Percentiles rank a stretch among this genome's conserved stretches.
phyloP scores from a whole-genome alignment of 805 yeast genomes.

The Ogataea minuta region DNA sequence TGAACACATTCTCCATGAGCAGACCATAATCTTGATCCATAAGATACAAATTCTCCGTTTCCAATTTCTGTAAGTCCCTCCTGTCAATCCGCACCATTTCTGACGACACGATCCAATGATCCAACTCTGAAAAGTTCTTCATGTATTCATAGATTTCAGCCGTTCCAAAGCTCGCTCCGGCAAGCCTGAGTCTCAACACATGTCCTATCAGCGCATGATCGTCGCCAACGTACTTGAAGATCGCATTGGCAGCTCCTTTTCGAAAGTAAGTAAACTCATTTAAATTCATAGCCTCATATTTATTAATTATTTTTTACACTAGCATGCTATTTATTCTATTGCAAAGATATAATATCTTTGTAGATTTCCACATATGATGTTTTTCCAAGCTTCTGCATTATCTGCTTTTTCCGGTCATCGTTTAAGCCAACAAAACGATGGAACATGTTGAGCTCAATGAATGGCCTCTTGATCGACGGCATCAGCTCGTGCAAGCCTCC shows the following conservation, averaged over 20 bases:
- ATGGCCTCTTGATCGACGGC: conserved; percentile 52
- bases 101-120: conserved; percentile 19
- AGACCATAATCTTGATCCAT: conserved; percentile 24
- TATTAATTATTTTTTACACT: background rate
- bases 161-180: conserved; percentile 38
- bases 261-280: conserved; percentile 30
- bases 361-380: conserved; percentile 59
- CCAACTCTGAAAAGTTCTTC: conserved; percentile 12
- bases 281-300: conserved; percentile 1
- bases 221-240: conserved; percentile 41
- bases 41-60: background rate
- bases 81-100: conserved; percentile 11
- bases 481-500: conserved; percentile 36
- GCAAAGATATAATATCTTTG: conserved; percentile 50
- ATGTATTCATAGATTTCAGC: conserved; percentile 42
- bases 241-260: conserved; percentile 49
- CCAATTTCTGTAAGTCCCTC: conserved; percentile 2
- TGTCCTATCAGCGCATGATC: conserved; percentile 34
- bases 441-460: conserved; percentile 62
- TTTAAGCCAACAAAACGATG: conserved; percentile 52
- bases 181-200: conserved; percentile 38
- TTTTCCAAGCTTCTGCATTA: conserved; percentile 58
- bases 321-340: conserved; percentile 18
- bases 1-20: conserved; percentile 28
- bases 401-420: conserved; percentile 52